A percentile compares a stretch with the other conserved stretches of the same genome.
These are phyloP conservation scores for Achlya hypogyna DNA, from an alignment of 352 stramenopile genomes.

Conservation along the genomic window DNA sequence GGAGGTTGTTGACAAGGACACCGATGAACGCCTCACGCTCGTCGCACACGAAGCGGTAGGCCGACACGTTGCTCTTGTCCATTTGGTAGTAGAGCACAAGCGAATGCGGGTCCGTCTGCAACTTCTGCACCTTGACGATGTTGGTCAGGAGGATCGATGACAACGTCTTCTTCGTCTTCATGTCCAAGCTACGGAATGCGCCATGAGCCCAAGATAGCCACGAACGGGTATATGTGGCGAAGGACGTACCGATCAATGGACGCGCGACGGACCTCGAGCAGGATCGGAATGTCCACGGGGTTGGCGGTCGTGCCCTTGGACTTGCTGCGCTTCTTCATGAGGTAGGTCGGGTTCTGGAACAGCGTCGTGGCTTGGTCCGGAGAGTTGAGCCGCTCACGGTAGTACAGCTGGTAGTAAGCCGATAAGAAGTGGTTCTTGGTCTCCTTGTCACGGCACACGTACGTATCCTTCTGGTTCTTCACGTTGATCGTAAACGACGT, in stretches of 20 bases:
- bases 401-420: slow-evolving; percentile 68
- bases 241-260: slow-evolving; percentile 48
- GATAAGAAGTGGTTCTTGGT: slow-evolving; percentile 50
- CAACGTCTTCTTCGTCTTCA: slow-evolving; percentile 48
- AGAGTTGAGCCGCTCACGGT: slow-evolving; percentile 36
- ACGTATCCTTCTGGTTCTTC: slow-evolving; percentile 78
- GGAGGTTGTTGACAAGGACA: slow-evolving; percentile 77
- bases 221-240: background rate
- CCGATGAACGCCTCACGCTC: slow-evolving; percentile 81
- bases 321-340: slow-evolving; percentile 78
- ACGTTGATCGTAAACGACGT: slow-evolving; percentile 71
- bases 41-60: slow-evolving; percentile 82
- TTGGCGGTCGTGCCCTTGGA: slow-evolving; percentile 52
- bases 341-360: slow-evolving; percentile 44
- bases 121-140: slow-evolving; percentile 82
- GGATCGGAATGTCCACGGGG: slow-evolving; percentile 59
- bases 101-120: slow-evolving; percentile 78
- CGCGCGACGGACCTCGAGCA: slow-evolving; percentile 65
- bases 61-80: slow-evolving; percentile 46
- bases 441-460: slow-evolving; percentile 73
- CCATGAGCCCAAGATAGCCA: background rate
- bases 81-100: slow-evolving; percentile 70
- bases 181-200: slow-evolving; percentile 31
- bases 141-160: slow-evolving; percentile 80
- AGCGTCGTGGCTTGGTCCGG: slow-evolving; percentile 6